Evolutionary conservation across 176 grass and related monocot species (phyloP).

Genomic region (Lolium perenne): DNA sequence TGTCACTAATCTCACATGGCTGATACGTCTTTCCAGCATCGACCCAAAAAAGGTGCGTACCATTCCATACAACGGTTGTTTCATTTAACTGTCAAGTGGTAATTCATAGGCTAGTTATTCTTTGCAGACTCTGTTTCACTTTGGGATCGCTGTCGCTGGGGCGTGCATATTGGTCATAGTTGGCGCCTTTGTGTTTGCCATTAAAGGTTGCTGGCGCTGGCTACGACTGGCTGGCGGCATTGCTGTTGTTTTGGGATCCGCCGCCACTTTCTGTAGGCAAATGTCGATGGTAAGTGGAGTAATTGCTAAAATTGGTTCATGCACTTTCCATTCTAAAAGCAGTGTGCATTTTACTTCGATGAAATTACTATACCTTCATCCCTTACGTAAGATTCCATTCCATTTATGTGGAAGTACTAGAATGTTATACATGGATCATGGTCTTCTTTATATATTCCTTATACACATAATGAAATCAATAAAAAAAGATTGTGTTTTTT

Average conservation of each 20-base stretch:
- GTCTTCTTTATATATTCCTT: background rate
- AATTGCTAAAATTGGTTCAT: background rate
- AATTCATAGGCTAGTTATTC: background rate
- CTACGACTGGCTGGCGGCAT: background rate
- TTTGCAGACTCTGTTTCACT: background rate
- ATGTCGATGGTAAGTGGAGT: background rate
- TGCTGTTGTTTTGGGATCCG: background rate
- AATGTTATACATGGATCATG: background rate
- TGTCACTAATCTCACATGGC: background rate
- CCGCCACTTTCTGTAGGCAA: accelerated
- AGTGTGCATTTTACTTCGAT: background rate
- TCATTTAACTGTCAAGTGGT: background rate
- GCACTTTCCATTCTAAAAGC: background rate
- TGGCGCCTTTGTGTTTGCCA: background rate
- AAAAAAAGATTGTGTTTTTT: background rate
- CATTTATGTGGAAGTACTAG: background rate
- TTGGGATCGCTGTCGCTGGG: background rate
- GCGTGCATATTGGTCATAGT: background rate
- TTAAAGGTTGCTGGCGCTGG: background rate
- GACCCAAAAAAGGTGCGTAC: background rate
- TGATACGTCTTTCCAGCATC: background rate
- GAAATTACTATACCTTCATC: background rate
- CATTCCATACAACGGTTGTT: background rate
- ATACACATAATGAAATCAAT: background rate
- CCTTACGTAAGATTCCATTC: background rate